phyloP scores from a whole-genome alignment of 2,329 filamentous ascomycete genomes.

The Calonectria hongkongensis region DNA sequence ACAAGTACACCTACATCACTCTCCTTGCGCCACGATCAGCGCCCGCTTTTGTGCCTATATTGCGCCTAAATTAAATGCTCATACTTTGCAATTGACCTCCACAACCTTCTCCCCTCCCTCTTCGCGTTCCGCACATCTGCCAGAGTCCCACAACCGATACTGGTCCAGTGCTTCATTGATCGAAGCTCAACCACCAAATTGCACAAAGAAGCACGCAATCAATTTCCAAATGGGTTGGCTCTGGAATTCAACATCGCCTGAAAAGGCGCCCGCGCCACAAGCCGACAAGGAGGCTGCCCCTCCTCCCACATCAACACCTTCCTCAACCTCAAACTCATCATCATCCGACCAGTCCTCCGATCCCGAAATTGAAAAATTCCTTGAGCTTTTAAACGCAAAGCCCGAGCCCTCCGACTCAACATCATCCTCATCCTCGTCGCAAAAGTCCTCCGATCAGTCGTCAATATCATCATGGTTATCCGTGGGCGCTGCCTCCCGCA shows the following conservation, averaged over 20 bases:
- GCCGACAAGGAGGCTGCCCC: conserved; percentile 50
- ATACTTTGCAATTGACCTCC: neutral
- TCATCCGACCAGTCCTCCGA: conserved; percentile 60
- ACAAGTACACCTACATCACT: neutral
- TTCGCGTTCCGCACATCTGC: neutral
- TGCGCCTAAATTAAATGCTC: neutral
- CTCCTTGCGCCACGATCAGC: no score
- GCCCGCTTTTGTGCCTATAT: neutral
- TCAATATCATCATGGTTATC: conserved; percentile 60
- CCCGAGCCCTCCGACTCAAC: conserved; percentile 49
- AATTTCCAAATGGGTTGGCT: conserved; percentile 75
- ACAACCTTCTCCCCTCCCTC: neutral
- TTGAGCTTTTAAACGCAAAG: conserved; percentile 65
- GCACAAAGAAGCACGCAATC: conserved; percentile 26
- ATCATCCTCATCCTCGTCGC: conserved; percentile 55
- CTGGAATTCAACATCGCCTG: conserved; percentile 68
- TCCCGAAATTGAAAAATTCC: conserved; percentile 73
- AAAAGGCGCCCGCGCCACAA: conserved; percentile 54
- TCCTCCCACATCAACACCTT: conserved; percentile 46
- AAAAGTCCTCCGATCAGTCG: conserved; percentile 52
- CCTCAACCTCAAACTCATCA: conserved; percentile 39
- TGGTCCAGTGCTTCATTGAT: conserved; percentile 6
- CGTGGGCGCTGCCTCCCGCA: conserved; percentile 54
- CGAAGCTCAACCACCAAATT: conserved; percentile 12
- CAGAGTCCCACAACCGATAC: neutral